Evolutionary conservation across 345 rosid species (phyloP).

Genomic region (Eucalyptus viminalis): DNA sequence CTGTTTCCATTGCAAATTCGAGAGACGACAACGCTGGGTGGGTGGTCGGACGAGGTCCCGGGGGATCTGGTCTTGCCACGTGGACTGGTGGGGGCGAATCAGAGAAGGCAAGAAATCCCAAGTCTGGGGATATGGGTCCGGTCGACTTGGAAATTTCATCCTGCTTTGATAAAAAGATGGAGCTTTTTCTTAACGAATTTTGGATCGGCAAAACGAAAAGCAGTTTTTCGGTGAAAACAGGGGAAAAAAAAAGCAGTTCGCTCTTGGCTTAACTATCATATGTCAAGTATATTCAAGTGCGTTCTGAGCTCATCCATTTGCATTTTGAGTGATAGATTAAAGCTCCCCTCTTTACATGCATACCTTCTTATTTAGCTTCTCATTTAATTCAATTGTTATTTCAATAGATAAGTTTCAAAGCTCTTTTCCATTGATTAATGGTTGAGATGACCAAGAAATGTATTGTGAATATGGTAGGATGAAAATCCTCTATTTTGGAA

Average conservation of each 20-base stretch:
- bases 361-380: accelerated
- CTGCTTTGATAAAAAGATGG: neutral
- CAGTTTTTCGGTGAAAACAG: neutral
- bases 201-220: neutral
- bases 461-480: neutral
- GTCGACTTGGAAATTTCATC: neutral
- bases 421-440: neutral
- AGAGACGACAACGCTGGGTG: neutral
- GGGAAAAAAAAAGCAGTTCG: too few species aligned
- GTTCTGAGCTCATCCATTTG: neutral
- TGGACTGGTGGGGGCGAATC: neutral
- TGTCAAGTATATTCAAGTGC: accelerated
- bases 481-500: too few species aligned
- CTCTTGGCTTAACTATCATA: neutral
- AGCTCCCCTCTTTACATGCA: accelerated
- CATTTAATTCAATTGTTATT: neutral
- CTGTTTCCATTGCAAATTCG: neutral
- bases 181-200: neutral
- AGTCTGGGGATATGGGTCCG: neutral
- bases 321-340: accelerated
- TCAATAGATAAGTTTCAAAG: neutral
- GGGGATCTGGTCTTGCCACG: neutral
- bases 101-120: neutral
- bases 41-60: neutral
- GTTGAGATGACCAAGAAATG: accelerated